Evolutionary conservation across 2,329 filamentous ascomycete species (phyloP).

Genomic region (Ambrosiella beaveri): DNA sequence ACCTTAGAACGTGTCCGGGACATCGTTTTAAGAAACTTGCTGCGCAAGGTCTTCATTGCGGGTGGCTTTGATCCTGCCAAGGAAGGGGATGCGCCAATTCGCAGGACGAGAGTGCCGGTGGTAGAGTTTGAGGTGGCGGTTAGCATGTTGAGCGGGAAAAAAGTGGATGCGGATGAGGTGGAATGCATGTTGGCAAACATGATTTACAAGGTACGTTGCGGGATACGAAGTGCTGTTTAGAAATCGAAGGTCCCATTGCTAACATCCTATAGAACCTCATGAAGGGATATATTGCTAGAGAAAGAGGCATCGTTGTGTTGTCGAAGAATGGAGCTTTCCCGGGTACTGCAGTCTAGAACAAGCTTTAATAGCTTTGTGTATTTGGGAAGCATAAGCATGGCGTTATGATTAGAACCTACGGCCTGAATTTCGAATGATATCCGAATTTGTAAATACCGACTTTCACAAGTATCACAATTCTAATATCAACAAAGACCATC

Average conservation of each 20-base stretch:
- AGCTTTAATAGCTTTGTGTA: not conserved
- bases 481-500: not conserved
- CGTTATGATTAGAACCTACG: too few species aligned
- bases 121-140: slow-evolving; percentile 75
- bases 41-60: slow-evolving; percentile 76
- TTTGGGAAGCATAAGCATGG: too few species aligned
- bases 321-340: slow-evolving; percentile 91
- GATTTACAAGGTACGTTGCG: slow-evolving; percentile 73
- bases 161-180: slow-evolving; percentile 75
- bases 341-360: slow-evolving; percentile 51
- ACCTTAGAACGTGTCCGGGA: slow-evolving; percentile 86
- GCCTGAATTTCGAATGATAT: not conserved
- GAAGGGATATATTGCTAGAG: slow-evolving; percentile 95
- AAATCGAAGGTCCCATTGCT: not conserved
- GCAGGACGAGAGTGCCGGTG: slow-evolving; percentile 63
- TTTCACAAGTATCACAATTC: not conserved
- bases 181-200: slow-evolving; percentile 91
- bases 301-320: slow-evolving; percentile 75
- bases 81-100: slow-evolving; percentile 46
- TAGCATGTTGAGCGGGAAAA: slow-evolving; percentile 49
- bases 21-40: slow-evolving; percentile 75
- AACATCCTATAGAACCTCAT: slow-evolving; percentile 51
- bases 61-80: slow-evolving; percentile 68
- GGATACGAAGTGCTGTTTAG: too few species aligned
- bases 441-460: not conserved